phyloP scores from a whole-genome alignment of 805 yeast genomes.

The Zygosaccharomyces pseudorouxii region DNA sequence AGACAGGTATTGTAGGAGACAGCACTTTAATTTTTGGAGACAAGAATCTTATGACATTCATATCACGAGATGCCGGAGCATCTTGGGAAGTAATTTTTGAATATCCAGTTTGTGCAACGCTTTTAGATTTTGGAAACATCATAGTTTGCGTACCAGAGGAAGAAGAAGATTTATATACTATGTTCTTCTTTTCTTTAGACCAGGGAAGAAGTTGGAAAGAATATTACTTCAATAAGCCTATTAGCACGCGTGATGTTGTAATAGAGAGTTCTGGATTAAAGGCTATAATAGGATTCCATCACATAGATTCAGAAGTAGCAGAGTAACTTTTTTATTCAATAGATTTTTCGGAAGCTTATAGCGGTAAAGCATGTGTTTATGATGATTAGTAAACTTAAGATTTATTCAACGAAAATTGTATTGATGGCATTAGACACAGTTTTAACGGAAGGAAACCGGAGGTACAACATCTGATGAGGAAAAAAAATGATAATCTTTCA shows the following conservation, averaged over 20 bases:
- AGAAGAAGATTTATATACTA: constrained; percentile 30
- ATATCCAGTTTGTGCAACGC: constrained; percentile 48
- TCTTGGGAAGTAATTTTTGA: constrained; percentile 57
- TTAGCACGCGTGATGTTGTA: constrained; percentile 39
- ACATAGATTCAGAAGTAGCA: constrained; percentile 36
- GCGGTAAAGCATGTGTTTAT: constrained; percentile 38
- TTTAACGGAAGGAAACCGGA: constrained; percentile 59
- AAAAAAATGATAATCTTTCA: constrained; percentile 36
- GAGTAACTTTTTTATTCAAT: constrained; percentile 32
- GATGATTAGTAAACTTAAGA: constrained; percentile 61
- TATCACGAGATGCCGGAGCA: constrained; percentile 71
- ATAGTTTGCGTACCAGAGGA: constrained; percentile 48
- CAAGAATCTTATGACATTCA: constrained; percentile 41
- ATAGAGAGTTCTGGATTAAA: constrained; percentile 60
- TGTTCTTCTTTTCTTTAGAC: constrained; percentile 55
- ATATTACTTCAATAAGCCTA: constrained; percentile 40
- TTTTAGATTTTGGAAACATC: constrained; percentile 76
- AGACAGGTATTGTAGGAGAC: constrained; percentile 16
- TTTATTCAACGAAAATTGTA: constrained; percentile 42
- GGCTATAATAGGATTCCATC: constrained; percentile 51
- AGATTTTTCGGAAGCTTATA: constrained; percentile 55
- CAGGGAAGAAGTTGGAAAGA: constrained; percentile 65
- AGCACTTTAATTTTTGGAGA: constrained; percentile 4
- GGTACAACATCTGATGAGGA: constrained; percentile 50
- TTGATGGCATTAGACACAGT: constrained; percentile 62